Conservation (phyloP, 2,329 filamentous ascomycete species). For the Huntiella savannae region DNA sequence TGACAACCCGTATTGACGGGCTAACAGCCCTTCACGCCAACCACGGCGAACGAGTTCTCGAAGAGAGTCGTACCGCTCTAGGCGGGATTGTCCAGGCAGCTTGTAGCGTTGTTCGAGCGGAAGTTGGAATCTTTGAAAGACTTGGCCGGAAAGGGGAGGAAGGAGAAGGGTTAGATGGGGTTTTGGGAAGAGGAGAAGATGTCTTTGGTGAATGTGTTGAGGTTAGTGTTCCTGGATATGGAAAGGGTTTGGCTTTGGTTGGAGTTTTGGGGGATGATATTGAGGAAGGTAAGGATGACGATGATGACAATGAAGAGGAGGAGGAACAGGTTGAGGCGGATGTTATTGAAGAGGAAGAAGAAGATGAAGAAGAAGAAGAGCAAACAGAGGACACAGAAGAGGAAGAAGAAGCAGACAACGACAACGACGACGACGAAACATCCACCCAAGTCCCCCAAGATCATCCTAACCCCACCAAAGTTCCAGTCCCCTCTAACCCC, state of each 20-base stretch:
- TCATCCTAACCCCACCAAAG: too few relatives aligned
- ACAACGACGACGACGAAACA: background rate
- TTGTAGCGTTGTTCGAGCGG: constrained; percentile 45
- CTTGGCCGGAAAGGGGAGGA: constrained; percentile 49
- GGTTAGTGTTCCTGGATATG: constrained; percentile 12
- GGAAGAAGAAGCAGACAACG: background rate
- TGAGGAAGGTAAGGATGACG: background rate
- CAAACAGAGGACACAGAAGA: background rate
- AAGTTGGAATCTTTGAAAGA: constrained; percentile 51
- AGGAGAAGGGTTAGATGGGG: constrained; percentile 45
- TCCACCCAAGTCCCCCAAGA: too few relatives aligned
- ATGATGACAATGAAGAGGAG: background rate
- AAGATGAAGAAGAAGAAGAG: background rate
- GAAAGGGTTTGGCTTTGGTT: background rate
- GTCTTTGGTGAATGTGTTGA: constrained; percentile 27
- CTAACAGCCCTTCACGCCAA: constrained; percentile 40
- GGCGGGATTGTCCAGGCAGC: constrained; percentile 42
- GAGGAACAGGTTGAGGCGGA: background rate
- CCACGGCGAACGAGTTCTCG: constrained; percentile 38
- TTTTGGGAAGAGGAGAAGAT: constrained; percentile 44
- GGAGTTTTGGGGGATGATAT: constrained; percentile 14
- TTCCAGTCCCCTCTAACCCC: too few relatives aligned
- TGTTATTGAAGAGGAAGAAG: background rate
- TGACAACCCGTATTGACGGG: constrained; percentile 43
- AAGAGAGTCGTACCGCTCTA: constrained; percentile 47